Conservation (phyloP, 257 asterid genomes). For the Salvia miltiorrhiza region DNA sequence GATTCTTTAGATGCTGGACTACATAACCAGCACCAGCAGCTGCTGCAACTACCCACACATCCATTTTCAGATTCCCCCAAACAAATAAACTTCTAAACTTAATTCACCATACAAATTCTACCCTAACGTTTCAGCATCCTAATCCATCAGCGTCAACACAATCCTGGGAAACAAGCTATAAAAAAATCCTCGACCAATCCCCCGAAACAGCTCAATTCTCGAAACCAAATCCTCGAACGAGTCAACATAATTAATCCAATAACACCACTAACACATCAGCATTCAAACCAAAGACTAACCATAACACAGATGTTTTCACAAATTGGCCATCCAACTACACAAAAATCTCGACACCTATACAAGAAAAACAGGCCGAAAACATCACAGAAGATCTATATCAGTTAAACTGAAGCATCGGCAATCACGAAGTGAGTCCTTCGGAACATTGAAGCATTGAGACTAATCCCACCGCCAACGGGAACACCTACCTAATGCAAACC, state of each 20-base stretch:
- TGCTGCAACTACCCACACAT: conserved; percentile 66
- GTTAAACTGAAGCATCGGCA: conserved; percentile 13
- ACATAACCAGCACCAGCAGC: conserved; percentile 79
- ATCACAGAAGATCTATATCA: neutral
- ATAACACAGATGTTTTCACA: neutral
- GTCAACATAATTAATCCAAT: conserved; percentile 15
- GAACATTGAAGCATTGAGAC: neutral
- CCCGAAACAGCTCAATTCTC: neutral
- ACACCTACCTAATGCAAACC: conserved; percentile 7
- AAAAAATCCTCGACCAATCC: neutral
- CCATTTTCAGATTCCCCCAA: conserved; percentile 39
- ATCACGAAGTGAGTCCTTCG: conserved; percentile 1
- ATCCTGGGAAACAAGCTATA: neutral
- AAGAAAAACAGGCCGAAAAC: conserved; percentile 8
- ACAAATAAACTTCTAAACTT: conserved; percentile 17
- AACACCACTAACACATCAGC: conserved; percentile 7
- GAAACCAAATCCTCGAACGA: conserved; percentile 7
- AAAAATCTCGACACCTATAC: neutral
- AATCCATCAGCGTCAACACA: conserved; percentile 9
- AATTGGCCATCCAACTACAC: neutral
- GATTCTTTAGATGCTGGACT: conserved; percentile 60
- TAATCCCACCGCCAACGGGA: neutral
- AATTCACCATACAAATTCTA: conserved; percentile 2
- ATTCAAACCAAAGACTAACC: conserved; percentile 8
- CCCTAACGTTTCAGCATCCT: conserved; percentile 15